Base-by-base conservation (phyloP, 108 stramenopile species). In the Craspedostauros australis region DNA sequence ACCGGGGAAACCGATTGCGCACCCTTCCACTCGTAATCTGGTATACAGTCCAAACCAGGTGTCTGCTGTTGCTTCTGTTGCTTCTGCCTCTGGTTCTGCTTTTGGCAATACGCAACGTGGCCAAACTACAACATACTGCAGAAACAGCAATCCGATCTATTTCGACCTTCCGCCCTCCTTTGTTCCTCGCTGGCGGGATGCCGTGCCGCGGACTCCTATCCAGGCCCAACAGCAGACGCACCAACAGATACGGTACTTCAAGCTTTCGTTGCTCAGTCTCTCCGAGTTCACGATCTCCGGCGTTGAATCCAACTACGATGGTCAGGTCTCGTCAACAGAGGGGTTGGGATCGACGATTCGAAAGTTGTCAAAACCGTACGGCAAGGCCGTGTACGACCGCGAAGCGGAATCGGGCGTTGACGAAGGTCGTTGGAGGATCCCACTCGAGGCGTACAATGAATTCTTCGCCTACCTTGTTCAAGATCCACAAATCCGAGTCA, bases 391-490 rank as follows among this genome's bases (percentile, higher is more conserved):
- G 12, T 70, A 54, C 43, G 55, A 77, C 55, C 49, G 70, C 40
- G 54, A 75, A 62, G 9, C 44, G 50, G 48, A 76, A 14, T 50
- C 41, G 45, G 72, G 57, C 32, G 60, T 22, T 37, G 70, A 59
- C 3, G 65, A 51, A 19, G 89, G 86, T 0, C 75, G 77, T 46
- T 92, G 91, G 91, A 60, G 82, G 11, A 86, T 92, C 16, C 86
- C 86, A 15, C 57, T 92, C 37, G 81, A 80, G 21, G 86, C 84
- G 1, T 92, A 92, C 46, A 75, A 81, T 25, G 54, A 80, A 0
- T 67, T 92, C 39, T 57, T 62, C 42, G 46, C 75, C 12, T 92
- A 75, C 27, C 30, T 92, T 19, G 61, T 31, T 15, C 55, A 49
- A 20, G 50, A 64, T 34, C 38, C 60, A 9, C 46, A 40, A 2